Conservation (phyloP, 306 rosid genomes). For the Glycine latifolia region DNA sequence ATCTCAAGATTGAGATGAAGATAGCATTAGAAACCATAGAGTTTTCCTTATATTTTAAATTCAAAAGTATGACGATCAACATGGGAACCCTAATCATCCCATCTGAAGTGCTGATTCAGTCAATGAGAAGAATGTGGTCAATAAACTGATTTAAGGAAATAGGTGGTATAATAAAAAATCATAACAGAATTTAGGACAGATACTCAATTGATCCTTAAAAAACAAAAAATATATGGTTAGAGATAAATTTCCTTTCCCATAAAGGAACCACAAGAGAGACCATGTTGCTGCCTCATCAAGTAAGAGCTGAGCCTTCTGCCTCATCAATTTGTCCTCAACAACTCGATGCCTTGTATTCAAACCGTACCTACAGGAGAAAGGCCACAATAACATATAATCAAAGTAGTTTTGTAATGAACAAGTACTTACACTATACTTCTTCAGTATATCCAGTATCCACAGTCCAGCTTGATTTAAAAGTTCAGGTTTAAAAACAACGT, state of each 20-base stretch:
- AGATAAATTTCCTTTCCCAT: slow-evolving; percentile 82
- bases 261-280: slow-evolving; percentile 97
- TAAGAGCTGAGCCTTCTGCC: slow-evolving; percentile 92
- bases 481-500: background rate
- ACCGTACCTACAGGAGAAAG: slow-evolving; percentile 64
- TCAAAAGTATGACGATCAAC: slow-evolving; percentile 8
- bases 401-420: slow-evolving; percentile 31
- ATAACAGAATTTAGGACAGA: slow-evolving; percentile 17
- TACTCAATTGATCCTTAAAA: slow-evolving; percentile 33
- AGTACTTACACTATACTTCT: slow-evolving; percentile 25
- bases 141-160: slow-evolving; percentile 27
- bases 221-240: slow-evolving; percentile 29
- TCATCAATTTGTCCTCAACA: slow-evolving; percentile 91
- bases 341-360: slow-evolving; percentile 75
- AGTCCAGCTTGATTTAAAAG: background rate
- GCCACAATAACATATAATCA: slow-evolving; percentile 31
- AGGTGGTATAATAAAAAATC: slow-evolving; percentile 26
- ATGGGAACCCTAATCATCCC: slow-evolving; percentile 26
- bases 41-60: slow-evolving; percentile 21
- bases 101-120: slow-evolving; percentile 9
- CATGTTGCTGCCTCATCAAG: slow-evolving; percentile 98
- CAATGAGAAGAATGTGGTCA: slow-evolving; percentile 12
- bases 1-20: slow-evolving; percentile 25
- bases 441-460: background rate
- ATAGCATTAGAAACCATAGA: slow-evolving; percentile 14